Evolutionary conservation across 306 rosid genomes (phyloP).

Genomic region (Spatholobus suberectus): DNA sequence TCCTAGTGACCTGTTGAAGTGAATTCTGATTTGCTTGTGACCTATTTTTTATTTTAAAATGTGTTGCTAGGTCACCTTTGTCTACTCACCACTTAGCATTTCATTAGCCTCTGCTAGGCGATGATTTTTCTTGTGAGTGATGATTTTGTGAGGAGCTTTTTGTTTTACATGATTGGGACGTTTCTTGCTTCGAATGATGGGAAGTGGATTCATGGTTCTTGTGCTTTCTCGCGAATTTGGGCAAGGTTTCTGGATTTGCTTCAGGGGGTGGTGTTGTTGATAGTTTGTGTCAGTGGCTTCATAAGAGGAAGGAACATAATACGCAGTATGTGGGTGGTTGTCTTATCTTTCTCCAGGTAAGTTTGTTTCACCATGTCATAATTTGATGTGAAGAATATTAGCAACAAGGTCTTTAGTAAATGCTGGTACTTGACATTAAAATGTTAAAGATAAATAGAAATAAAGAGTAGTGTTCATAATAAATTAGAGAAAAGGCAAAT

Average conservation of each 20-base stretch:
- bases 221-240: slow-evolving; percentile 43
- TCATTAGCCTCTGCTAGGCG: no score
- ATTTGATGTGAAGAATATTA: neutral
- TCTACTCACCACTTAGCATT: no score
- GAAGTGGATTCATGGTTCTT: slow-evolving; percentile 54
- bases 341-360: slow-evolving; percentile 60
- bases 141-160: slow-evolving; percentile 54
- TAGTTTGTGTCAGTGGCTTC: slow-evolving; percentile 53
- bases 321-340: slow-evolving; percentile 59
- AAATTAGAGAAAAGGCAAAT: neutral
- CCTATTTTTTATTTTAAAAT: no score
- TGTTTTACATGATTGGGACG: slow-evolving; percentile 49
- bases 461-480: neutral
- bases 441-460: neutral
- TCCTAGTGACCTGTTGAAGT: no score
- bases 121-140: slow-evolving; percentile 44
- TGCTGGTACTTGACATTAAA: neutral
- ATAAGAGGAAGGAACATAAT: slow-evolving; percentile 52
- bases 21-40: no score
- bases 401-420: neutral
- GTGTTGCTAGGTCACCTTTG: no score
- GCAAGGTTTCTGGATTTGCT: slow-evolving; percentile 39
- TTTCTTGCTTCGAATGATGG: slow-evolving; percentile 50
- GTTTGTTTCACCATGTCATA: slow-evolving; percentile 39
- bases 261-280: slow-evolving; percentile 57